phyloP scores from a whole-genome alignment of 2,329 filamentous ascomycete genomes.

The Sporothrix globosa region DNA sequence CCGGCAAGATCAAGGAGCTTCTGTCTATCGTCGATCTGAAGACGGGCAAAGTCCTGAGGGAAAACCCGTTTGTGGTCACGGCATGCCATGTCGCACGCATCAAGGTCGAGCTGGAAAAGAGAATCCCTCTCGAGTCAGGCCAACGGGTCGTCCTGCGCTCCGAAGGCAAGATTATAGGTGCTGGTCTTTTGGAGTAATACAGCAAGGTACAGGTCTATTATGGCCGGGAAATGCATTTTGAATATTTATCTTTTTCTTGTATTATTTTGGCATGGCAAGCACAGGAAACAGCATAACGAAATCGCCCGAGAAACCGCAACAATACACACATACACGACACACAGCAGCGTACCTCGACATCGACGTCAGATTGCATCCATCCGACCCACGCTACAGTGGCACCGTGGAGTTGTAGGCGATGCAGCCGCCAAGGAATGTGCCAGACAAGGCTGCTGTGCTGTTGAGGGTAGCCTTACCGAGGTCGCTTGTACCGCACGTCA shows the following conservation, averaged over 20 bases:
- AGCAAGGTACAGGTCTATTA: background rate
- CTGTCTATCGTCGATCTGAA: slow-evolving; percentile 76
- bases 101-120: slow-evolving; percentile 70
- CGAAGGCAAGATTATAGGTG: slow-evolving; percentile 82
- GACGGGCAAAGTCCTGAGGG: slow-evolving; percentile 75
- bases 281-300: background rate
- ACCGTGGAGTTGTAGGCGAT: slow-evolving; percentile 33
- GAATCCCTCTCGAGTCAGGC: slow-evolving; percentile 78
- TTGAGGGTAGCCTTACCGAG: slow-evolving; percentile 32
- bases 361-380: background rate
- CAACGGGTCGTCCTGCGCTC: slow-evolving; percentile 79
- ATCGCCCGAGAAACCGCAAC: slow-evolving; percentile 9
- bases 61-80: slow-evolving; percentile 81
- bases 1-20: slow-evolving; percentile 73
- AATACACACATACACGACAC: background rate
- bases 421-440: slow-evolving; percentile 30
- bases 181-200: slow-evolving; percentile 74
- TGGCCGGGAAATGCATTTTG: background rate
- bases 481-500: slow-evolving; percentile 33
- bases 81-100: slow-evolving; percentile 78
- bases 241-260: background rate
- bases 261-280: slow-evolving; percentile 6
- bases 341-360: background rate
- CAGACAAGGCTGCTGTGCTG: slow-evolving; percentile 31
- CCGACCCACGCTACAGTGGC: slow-evolving; percentile 4